Percentiles rank a stretch among this genome's conserved stretches.
phyloP scores from a whole-genome alignment of 1,284 basidiomycete genomes.

The Sporisorium reilianum region DNA sequence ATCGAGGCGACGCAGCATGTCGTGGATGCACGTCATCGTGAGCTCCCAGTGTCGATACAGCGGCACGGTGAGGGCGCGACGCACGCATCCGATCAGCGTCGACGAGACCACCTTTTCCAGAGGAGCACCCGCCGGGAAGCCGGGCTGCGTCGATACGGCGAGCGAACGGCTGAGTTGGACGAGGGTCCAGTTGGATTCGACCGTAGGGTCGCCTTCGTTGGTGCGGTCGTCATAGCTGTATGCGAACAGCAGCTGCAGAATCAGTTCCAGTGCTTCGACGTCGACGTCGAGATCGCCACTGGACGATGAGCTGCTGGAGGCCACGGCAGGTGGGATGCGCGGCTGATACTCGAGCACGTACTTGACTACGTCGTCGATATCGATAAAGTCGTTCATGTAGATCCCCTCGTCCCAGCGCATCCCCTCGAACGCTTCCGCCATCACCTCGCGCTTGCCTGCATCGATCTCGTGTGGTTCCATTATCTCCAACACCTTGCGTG shows the following conservation, averaged over 20 bases:
- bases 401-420: conserved; percentile 45
- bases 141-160: conserved; percentile 12
- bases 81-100: conserved; percentile 25
- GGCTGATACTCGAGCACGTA: conserved; percentile 21
- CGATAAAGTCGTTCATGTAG: conserved; percentile 50
- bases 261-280: conserved; percentile 18
- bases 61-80: conserved; percentile 28
- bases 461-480: conserved; percentile 20
- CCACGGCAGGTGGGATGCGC: neutral
- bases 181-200: conserved; percentile 53
- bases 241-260: conserved; percentile 38
- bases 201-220: conserved; percentile 44
- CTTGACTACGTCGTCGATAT: conserved; percentile 36
- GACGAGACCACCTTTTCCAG: conserved; percentile 9
- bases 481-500: conserved; percentile 37
- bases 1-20: conserved; percentile 13
- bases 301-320: neutral
- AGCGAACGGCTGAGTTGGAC: conserved; percentile 39
- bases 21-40: conserved; percentile 21
- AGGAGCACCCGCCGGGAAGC: neutral
- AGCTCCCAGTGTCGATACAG: conserved; percentile 50
- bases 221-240: conserved; percentile 45
- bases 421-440: conserved; percentile 31
- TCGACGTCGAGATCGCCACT: neutral
- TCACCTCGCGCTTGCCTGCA: conserved; percentile 12